Base-by-base conservation (phyloP, 2,329 filamentous ascomycete species). In the Dryadomyces quercus-mongolicae region DNA sequence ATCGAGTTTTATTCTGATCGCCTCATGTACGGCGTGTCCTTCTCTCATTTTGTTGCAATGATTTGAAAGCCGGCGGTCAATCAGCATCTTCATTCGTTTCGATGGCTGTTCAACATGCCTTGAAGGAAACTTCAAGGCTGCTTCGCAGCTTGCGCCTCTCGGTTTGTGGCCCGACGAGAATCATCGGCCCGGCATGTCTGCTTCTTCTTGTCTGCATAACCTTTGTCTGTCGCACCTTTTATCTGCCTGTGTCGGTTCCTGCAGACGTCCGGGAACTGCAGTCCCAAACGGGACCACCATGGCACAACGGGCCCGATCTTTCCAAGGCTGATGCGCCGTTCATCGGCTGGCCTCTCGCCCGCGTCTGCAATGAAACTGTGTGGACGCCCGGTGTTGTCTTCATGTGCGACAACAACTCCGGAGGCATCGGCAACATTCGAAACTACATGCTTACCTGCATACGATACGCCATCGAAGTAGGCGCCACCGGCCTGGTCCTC, bases 361-460 rank as follows among this genome's bases (percentile, higher is more conserved):
- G 73, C 7, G 65, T 60, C 6, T 75, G 74, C 63, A 64, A 67
- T 21, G 72, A 75, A 57, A 65, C 70, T 1, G 60, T 55, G 1
- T 73, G 68, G 67, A 65, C 66, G 0, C 66, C 70, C 0, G 72
- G 72, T 1, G 59, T 76, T 25, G 65, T 74, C 12, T 76, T 71
- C 54, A 62, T 72, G 20, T 77, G 74, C 64, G 73, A 74, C 61
- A 74, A 75, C 62, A 76, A 76, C 60, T 72, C 72, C 3, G 74
- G 74, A 2, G 74, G 74, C 25, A 71, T 76, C 49, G 73, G 74
- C 20, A 76, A 76, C 55, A 74, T 76, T 40, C 66, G 74, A 53
- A 75, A 74, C 60, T 76, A 73, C 60, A 73, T 76, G 47, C 66
- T 76, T 53, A 76, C 72, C 9, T 77, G 73, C 54, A 56, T 76